Percentiles rank a stretch among this genome's conserved stretches.
Evolutionary conservation across 768 basidiomycete species (phyloP).

Genomic region (Tricholoma matsutake): DNA sequence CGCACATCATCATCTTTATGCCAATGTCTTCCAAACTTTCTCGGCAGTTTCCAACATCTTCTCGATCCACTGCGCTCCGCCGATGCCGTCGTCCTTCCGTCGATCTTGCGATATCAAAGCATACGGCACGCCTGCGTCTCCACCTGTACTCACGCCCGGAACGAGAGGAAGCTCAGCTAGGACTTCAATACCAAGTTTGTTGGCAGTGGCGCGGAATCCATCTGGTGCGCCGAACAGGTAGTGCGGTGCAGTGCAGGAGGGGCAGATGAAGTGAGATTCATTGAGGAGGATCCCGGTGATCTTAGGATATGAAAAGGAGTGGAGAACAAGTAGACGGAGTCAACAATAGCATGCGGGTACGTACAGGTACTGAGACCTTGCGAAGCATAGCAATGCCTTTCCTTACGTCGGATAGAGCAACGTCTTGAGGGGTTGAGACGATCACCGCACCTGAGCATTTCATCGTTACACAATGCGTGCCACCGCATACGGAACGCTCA

Average conservation of each 20-base stretch:
- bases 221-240: conserved; percentile 70
- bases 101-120: conserved; percentile 11
- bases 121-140: conserved; percentile 57
- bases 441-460: conserved; percentile 74
- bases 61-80: conserved; percentile 15
- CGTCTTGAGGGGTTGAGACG: conserved; percentile 93
- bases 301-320: conserved; percentile 35
- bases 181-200: conserved; percentile 54
- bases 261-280: conserved; percentile 80
- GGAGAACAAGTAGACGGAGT: background rate
- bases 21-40: conserved; percentile 10
- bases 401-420: conserved; percentile 86
- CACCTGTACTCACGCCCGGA: conserved; percentile 64
- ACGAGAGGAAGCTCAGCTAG: conserved; percentile 84
- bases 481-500: conserved; percentile 32
- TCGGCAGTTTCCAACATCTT: conserved; percentile 15
- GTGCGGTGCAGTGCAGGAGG: conserved; percentile 62
- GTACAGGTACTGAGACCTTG: conserved; percentile 83
- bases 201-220: conserved; percentile 57
- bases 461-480: conserved; percentile 10
- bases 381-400: conserved; percentile 93
- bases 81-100: conserved; percentile 10
- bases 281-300: conserved; percentile 87
- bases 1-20: background rate
- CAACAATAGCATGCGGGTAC: conserved; percentile 31